Evolutionary conservation across 2,329 filamentous ascomycete species (phyloP).

Genomic region (Monilinia aucupariae): DNA sequence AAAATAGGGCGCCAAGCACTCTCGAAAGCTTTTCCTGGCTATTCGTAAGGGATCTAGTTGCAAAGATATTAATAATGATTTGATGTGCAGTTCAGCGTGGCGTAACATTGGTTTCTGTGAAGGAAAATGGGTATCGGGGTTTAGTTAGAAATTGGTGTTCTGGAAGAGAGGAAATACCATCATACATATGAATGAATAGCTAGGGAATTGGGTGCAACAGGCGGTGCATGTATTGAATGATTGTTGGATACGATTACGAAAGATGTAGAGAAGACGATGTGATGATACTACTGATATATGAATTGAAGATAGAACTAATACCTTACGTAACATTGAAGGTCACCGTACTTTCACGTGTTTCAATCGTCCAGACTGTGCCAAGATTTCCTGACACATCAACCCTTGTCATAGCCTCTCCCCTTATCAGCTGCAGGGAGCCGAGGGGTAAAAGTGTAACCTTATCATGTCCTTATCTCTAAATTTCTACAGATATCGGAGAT

Average conservation of each 20-base stretch:
- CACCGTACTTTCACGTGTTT: no score
- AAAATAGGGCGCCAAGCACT: constrained; percentile 26
- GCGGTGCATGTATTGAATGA: no score
- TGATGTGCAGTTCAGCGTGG: constrained; percentile 22
- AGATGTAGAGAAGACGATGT: no score
- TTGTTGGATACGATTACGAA: no score
- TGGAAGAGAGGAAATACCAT: not conserved
- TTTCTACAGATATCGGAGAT: not conserved
- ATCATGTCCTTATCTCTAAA: not conserved
- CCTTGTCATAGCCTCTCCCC: not conserved
- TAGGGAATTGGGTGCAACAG: no score
- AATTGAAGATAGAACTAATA: no score
- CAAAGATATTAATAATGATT: constrained; percentile 4
- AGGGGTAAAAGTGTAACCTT: not conserved
- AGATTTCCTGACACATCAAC: constrained; percentile 4
- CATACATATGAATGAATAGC: no score
- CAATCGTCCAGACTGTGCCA: not conserved
- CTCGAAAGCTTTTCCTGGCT: constrained; percentile 30
- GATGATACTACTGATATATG: no score
- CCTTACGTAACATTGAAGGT: no score
- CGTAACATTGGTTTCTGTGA: constrained; percentile 10
- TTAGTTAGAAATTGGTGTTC: not conserved
- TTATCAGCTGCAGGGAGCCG: constrained; percentile 1
- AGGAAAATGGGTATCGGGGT: not conserved
- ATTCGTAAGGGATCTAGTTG: constrained; percentile 18